Conservation (phyloP, 768 basidiomycete species). For the Lactifluus piperatus region DNA sequence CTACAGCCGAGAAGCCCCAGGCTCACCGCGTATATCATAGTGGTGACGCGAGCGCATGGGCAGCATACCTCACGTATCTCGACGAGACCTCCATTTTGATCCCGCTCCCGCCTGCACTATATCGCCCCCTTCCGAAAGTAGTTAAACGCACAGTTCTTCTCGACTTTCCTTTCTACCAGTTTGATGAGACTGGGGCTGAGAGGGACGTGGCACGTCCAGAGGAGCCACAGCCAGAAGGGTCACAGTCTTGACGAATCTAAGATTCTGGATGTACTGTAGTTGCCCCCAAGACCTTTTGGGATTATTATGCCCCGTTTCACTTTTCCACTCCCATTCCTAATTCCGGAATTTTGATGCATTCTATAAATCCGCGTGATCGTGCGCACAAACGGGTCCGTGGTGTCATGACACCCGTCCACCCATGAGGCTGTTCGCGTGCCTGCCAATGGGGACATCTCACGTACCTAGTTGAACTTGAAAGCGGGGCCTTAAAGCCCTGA, state of each 20-base stretch:
- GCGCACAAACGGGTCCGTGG: background rate
- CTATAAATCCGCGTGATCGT: background rate
- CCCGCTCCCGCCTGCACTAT: constrained; percentile 49
- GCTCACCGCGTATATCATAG: constrained; percentile 33
- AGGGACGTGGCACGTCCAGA: background rate
- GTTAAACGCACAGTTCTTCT: constrained; percentile 49
- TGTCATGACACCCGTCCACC: no score
- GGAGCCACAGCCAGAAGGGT: background rate
- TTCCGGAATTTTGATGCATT: background rate
- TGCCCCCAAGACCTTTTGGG: background rate
- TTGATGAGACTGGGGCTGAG: constrained; percentile 27
- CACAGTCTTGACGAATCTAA: background rate
- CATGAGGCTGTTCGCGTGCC: no score
- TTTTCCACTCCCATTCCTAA: background rate
- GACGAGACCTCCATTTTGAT: constrained; percentile 49
- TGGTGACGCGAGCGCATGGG: constrained; percentile 32
- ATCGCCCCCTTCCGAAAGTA: constrained; percentile 39
- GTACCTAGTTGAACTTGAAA: no score
- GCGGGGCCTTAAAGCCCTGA: no score
- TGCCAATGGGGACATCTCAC: no score
- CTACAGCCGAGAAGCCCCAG: constrained; percentile 58
- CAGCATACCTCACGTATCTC: constrained; percentile 48
- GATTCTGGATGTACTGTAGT: background rate
- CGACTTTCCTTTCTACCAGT: constrained; percentile 55
- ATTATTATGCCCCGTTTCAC: background rate